Conservation (phyloP, 106 monocot species). For the Allium sativum region DNA sequence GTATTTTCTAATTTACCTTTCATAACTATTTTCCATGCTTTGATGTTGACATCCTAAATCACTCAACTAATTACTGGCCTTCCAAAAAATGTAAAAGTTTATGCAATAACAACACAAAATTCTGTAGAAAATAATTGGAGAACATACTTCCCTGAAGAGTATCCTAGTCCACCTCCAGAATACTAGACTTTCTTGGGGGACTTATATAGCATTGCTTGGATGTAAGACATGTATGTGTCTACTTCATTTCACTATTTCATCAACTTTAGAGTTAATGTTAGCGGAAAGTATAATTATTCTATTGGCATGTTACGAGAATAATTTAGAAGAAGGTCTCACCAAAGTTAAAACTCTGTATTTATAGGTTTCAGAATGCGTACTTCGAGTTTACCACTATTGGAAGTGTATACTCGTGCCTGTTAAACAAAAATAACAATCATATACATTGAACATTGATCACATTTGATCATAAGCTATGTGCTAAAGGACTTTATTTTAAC, state of each 20-base stretch:
- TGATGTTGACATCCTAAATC: too few species aligned
- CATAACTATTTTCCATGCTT: too few species aligned
- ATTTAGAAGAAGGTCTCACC: not conserved
- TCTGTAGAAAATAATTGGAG: conserved; percentile 70
- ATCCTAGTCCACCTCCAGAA: conserved; percentile 33
- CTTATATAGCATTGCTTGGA: conserved; percentile 73
- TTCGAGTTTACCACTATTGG: too few species aligned
- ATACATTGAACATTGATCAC: not conserved
- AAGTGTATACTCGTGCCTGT: not conserved
- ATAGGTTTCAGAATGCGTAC: too few species aligned
- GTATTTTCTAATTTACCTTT: too few species aligned
- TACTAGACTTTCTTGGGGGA: conserved; percentile 69
- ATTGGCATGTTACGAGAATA: not conserved
- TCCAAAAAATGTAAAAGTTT: conserved; percentile 43
- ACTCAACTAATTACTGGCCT: too few species aligned
- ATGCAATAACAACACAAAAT: conserved; percentile 73
- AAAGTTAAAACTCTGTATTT: not conserved
- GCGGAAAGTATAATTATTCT: not conserved
- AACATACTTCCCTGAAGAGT: conserved; percentile 67
- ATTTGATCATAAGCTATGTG: not conserved
- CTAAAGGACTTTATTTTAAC: not conserved
- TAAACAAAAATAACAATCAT: not conserved
- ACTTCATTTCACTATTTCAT: too few species aligned
- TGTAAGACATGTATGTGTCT: conserved; percentile 62
- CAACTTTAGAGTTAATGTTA: too few species aligned